phyloP scores from a whole-genome alignment of 179 eudicot genomes.

The Nepenthes alata region DNA sequence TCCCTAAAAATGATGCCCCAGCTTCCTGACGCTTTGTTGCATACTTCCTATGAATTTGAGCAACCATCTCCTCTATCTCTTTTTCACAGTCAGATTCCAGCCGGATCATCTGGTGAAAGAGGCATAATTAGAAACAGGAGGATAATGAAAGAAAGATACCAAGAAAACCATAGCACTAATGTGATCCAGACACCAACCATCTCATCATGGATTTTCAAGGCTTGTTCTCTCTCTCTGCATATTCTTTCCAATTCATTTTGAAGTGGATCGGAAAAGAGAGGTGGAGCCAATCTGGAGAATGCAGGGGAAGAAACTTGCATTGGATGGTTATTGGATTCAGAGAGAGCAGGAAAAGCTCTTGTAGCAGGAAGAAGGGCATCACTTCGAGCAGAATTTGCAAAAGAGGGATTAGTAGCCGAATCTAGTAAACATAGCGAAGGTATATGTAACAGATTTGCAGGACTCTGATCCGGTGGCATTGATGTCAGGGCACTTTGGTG shows the following conservation, averaged over 20 bases:
- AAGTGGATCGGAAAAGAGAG: slow-evolving; percentile 39
- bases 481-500: not conserved
- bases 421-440: slow-evolving; percentile 9
- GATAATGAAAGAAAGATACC: not conserved
- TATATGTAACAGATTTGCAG: slow-evolving; percentile 1
- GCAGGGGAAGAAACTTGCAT: slow-evolving; percentile 6
- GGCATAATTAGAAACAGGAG: slow-evolving; percentile 9
- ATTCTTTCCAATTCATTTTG: slow-evolving; percentile 47
- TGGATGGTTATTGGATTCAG: slow-evolving; percentile 6
- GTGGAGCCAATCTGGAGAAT: slow-evolving; percentile 2
- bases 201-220: slow-evolving; percentile 27
- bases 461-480: slow-evolving; percentile 5
- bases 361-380: slow-evolving; percentile 9
- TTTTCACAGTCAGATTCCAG: slow-evolving; percentile 53
- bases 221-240: slow-evolving; percentile 28
- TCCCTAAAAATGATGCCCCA: slow-evolving; percentile 32
- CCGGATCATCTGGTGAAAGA: slow-evolving; percentile 36
- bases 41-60: slow-evolving; percentile 45
- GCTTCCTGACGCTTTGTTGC: slow-evolving; percentile 38
- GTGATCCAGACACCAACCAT: slow-evolving; percentile 22
- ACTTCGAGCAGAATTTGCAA: slow-evolving; percentile 7
- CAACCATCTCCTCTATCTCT: slow-evolving; percentile 48
- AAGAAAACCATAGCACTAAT: not conserved
- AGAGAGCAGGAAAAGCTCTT: slow-evolving; percentile 9
- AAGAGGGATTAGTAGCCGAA: slow-evolving; percentile 3